Conservation (phyloP, 768 basidiomycete species). For the Lactarius hengduanensis region DNA sequence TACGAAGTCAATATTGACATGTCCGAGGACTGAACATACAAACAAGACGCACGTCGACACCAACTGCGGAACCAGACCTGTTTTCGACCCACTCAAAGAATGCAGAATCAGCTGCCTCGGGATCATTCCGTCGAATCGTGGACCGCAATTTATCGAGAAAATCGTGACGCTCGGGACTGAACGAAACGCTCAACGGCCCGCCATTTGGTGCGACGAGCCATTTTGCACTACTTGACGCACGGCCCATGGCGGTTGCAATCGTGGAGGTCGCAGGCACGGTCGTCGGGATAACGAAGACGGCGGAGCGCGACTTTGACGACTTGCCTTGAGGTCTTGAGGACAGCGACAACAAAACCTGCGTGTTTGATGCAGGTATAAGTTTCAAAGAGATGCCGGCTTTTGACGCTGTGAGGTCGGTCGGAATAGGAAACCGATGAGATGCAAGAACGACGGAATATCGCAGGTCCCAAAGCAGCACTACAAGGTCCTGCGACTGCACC, state of each 20-base stretch:
- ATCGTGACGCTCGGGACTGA: slow-evolving; percentile 34
- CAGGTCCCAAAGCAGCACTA: slow-evolving; percentile 65
- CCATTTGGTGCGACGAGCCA: slow-evolving; percentile 44
- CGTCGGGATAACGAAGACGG: slow-evolving; percentile 59
- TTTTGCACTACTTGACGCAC: slow-evolving; percentile 41
- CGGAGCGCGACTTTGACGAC: slow-evolving; percentile 40
- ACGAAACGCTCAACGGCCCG: slow-evolving; percentile 5
- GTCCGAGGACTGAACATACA: neutral
- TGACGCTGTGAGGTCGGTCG: slow-evolving; percentile 41
- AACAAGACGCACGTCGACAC: neutral
- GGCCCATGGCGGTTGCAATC: slow-evolving; percentile 62
- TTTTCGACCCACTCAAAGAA: slow-evolving; percentile 62
- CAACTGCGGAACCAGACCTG: neutral
- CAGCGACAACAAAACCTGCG: slow-evolving; percentile 53
- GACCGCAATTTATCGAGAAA: slow-evolving; percentile 41
- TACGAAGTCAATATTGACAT: neutral
- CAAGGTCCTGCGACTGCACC: slow-evolving; percentile 43
- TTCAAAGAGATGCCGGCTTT: slow-evolving; percentile 35
- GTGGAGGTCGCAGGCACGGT: slow-evolving; percentile 53
- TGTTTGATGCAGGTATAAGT: slow-evolving; percentile 38
- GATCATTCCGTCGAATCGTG: slow-evolving; percentile 44
- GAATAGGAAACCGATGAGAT: slow-evolving; percentile 49
- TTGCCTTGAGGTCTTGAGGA: slow-evolving; percentile 37
- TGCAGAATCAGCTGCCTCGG: slow-evolving; percentile 52
- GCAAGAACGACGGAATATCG: slow-evolving; percentile 66